Percentiles rank a stretch among this genome's conserved stretches.
These are phyloP conservation scores for Begonia loranthoides DNA, from an alignment of 306 rosid species.

Conservation along the genomic window DNA sequence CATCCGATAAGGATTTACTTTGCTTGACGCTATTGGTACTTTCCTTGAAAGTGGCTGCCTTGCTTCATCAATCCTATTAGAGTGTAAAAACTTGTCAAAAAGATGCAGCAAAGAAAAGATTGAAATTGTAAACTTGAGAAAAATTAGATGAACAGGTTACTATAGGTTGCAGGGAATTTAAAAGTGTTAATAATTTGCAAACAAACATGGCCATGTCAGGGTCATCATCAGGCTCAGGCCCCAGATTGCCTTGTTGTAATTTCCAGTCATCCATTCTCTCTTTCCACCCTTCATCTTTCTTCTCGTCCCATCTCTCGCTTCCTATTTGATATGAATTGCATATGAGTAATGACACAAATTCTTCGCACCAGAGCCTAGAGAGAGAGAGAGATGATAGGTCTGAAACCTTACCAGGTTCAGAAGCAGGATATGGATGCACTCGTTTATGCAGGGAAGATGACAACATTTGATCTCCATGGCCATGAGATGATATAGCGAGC, in stretches of 20 bases:
- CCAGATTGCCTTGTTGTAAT: conserved; percentile 64
- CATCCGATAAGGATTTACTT: conserved; percentile 94
- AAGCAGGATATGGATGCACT: conserved; percentile 52
- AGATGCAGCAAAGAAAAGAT: neutral
- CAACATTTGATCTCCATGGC: conserved; percentile 40
- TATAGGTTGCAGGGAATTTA: no score
- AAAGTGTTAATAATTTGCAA: neutral
- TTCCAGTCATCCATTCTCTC: conserved; percentile 81
- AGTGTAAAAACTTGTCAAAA: neutral
- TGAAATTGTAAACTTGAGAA: neutral
- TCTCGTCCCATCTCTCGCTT: conserved; percentile 50
- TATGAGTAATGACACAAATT: neutral
- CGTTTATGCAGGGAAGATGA: conserved; percentile 68
- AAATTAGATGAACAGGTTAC: no score
- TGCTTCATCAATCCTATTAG: conserved; percentile 76
- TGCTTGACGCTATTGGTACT: conserved; percentile 88
- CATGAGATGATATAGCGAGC: conserved; percentile 31
- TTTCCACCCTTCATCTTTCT: conserved; percentile 47
- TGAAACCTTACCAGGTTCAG: conserved; percentile 40
- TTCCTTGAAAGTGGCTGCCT: conserved; percentile 92
- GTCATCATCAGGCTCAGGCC: conserved; percentile 64
- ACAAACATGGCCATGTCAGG: conserved; percentile 66
- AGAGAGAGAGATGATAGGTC: neutral
- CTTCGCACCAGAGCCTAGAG: neutral
- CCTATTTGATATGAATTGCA: conserved; percentile 17